Conservation (phyloP, 306 rosid species). For the Begonia loranthoides region DNA sequence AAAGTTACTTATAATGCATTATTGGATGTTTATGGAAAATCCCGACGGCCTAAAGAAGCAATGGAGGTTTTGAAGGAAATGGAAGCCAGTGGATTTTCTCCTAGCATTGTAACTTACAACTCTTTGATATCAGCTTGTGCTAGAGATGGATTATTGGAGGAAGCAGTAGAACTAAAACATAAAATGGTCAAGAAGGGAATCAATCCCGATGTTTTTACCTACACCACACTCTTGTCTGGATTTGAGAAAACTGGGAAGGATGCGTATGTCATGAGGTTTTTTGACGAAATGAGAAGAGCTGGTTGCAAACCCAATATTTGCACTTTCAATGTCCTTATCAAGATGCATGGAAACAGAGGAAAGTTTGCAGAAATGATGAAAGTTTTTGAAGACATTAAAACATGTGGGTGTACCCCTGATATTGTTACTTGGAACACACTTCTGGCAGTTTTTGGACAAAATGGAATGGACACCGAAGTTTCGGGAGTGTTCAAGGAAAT, state of each 20-base stretch:
- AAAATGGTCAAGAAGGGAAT: constrained; percentile 74
- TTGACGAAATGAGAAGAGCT: constrained; percentile 49
- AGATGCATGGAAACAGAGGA: constrained; percentile 88
- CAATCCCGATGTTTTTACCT: constrained; percentile 74
- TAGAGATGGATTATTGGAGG: constrained; percentile 68
- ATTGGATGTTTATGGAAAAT: constrained; percentile 89
- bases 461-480: constrained; percentile 72
- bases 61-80: constrained; percentile 66
- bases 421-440: constrained; percentile 96
- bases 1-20: constrained; percentile 72
- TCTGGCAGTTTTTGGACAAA: constrained; percentile 84
- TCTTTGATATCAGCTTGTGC: constrained; percentile 74
- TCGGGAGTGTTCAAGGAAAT: constrained; percentile 77
- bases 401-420: constrained; percentile 49
- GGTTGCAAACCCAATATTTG: constrained; percentile 85
- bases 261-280: constrained; percentile 43
- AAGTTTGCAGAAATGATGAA: constrained; percentile 81
- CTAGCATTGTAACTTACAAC: constrained; percentile 55
- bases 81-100: constrained; percentile 56
- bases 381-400: constrained; percentile 60
- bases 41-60: constrained; percentile 65
- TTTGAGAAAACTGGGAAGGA: constrained; percentile 76
- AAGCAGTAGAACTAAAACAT: constrained; percentile 38
- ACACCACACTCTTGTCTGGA: constrained; percentile 79
- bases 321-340: constrained; percentile 77